Evolutionary conservation across 31 red algal species (phyloP), one percentile per base, ranked within the genome.

Genomic region (Bonnemaisonia californica): DNA sequence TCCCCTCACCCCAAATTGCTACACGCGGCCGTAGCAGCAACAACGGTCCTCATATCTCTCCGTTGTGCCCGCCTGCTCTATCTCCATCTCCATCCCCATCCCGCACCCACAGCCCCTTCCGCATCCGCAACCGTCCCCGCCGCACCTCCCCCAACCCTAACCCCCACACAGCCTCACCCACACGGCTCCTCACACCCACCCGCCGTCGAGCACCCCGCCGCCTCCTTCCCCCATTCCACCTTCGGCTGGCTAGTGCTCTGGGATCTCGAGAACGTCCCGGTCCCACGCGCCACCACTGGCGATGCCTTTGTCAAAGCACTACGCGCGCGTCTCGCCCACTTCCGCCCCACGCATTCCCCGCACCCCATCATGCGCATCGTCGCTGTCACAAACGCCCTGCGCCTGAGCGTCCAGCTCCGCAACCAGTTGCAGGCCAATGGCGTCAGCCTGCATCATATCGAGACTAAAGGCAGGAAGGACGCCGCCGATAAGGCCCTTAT

Each of bases 401-500:
- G 34, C 7, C 63, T 69, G 21, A 24, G 65, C 9, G 56, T 71
- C 3, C n/a, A 64, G 2, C 66, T 74, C 26, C 76, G 86, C 22
- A 80, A 59, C 33, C 28, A 79, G 68, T 47, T 89, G 4, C 86
- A 81, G 27, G 67, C 76, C 13, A 81, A 66, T 28, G 86, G 86
- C 3, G 77, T 89, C 36, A 73, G 76, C 13, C 29, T 89, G 34
- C 34, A 74, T 18, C 86, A 89, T 40, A 67, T 89, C 30, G 75
- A 89, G 19, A 69, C 76, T 1, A 4, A 41, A n/a, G 33, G 32
- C n/a, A 45, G 86, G 30, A 89, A 89, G 54, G 86, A 89, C 54
- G 86, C 76, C 4, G 65, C 75, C 9, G 86, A 89, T 55, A 89
- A 89, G 59, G 86, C 86, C 22, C 57, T 89, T 1, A 79, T 89